Evolutionary conservation across 179 eudicot species (phyloP).

Genomic region (Spinacia oleracea): DNA sequence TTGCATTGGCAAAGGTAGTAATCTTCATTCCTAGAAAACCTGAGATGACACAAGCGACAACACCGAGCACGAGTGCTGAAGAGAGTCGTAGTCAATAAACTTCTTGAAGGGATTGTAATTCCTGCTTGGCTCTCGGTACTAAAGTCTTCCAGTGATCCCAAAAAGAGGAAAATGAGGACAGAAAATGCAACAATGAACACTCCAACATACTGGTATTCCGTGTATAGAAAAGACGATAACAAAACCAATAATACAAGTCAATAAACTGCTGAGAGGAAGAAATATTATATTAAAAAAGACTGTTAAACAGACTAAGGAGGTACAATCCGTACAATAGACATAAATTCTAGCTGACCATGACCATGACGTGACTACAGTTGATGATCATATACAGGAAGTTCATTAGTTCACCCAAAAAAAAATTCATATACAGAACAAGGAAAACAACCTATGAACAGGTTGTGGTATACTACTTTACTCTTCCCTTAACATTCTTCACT

Average conservation of each 20-base stretch:
- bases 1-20: conserved; percentile 92
- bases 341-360: neutral
- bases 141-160: conserved; percentile 92
- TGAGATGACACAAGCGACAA: conserved; percentile 74
- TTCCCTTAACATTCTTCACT: neutral
- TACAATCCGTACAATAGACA: neutral
- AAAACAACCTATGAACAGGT: neutral
- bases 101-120: conserved; percentile 59
- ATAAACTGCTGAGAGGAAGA: neutral
- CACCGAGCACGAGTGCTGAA: conserved; percentile 92
- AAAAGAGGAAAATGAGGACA: conserved; percentile 71
- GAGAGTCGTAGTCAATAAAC: conserved; percentile 83
- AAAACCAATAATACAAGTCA: conserved; percentile 1
- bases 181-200: conserved; percentile 90
- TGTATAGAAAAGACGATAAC: conserved; percentile 50
- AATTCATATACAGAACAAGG: no score
- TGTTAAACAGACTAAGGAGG: neutral
- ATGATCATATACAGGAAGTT: neutral
- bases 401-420: neutral
- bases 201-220: conserved; percentile 84
- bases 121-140: conserved; percentile 71
- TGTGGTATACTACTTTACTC: no score
- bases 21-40: conserved; percentile 98
- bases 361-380: neutral
- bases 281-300: neutral